These are phyloP conservation scores for Puccinellia tenuiflora DNA, from an alignment of 176 grass and related monocot species.

Conservation along the genomic window DNA sequence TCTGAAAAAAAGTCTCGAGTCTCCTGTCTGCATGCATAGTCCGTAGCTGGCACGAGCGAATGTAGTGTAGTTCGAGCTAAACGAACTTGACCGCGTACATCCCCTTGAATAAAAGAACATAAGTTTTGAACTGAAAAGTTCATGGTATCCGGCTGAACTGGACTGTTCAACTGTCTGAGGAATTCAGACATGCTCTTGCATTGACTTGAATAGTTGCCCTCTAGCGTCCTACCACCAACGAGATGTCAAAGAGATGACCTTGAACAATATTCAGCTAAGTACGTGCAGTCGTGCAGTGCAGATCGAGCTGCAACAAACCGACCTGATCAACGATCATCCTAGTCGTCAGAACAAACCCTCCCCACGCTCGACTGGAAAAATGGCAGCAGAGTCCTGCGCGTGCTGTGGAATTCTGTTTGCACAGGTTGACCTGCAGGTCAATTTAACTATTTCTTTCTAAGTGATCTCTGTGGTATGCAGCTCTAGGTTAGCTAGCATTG, in stretches of 20 bases:
- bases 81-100: neutral
- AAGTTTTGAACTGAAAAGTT: neutral
- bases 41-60: neutral
- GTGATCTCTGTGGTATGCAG: neutral
- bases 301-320: neutral
- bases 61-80: neutral
- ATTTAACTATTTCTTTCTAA: neutral
- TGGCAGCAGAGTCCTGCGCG: neutral
- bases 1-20: neutral
- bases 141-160: neutral
- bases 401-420: neutral
- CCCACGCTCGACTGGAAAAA: neutral
- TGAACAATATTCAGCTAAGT: neutral
- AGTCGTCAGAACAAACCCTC: neutral
- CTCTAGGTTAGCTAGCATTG: neutral
- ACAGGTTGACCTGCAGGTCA: neutral
- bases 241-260: neutral
- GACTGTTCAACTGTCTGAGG: neutral
- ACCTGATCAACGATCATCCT: neutral
- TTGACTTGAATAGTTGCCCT: neutral
- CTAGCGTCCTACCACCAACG: neutral
- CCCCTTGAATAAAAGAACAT: neutral
- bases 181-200: neutral
- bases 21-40: neutral
- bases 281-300: neutral